Evolutionary conservation across 768 basidiomycete genomes (phyloP), one percentile per base, ranked within the genome.

Genomic region (Dentipellis fragilis): DNA sequence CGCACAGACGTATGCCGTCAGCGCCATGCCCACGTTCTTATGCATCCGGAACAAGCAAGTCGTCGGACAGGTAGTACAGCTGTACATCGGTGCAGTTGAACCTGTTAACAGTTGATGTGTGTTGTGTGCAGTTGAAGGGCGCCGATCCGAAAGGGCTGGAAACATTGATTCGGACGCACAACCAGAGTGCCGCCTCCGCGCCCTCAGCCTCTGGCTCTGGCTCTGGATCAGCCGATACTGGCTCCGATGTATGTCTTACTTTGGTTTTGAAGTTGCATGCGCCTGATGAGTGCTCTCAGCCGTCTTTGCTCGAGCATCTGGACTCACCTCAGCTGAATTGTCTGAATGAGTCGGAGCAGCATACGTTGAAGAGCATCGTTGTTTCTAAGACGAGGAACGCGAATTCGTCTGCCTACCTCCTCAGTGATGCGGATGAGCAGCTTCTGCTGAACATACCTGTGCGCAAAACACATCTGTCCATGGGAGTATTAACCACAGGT

Each of bases 401-500:
- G 1, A 62, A 71, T 29, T 40, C 54, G 17, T 69, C 68, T 29
- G 4, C 19, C 3, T 83, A 76, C 67, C 73, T 89, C 54, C 71
- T 79, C 58, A 86, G 84, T 62, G 85, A 89, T 64, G 80, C 77
- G 2, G 87, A 89, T 59, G 87, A 84, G 60, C 83, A 89, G 65
- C 73, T 89, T 7, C 69, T 89, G 22, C 56, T 89, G 49, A 86
- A 73, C 61, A 75, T 89, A 54, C 73, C 77, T n/a, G 85, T 87
- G 63, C 61, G 80, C 72, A 21, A 59, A 40, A 47, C 42, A 29
- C n/a, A n/a, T n/a, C n/a, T n/a, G n/a, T n/a, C n/a, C n/a, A n/a
- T n/a, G n/a, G n/a, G 12, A 8, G 10, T 38, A 16, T 36, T 22
- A 4, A 37, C 39, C 39, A 40, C 10, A 10, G 10, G 39, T 9